Evolutionary conservation across 371 early-diverging fungal species (phyloP).

Genomic region (Apophysomyces ossiformis): DNA sequence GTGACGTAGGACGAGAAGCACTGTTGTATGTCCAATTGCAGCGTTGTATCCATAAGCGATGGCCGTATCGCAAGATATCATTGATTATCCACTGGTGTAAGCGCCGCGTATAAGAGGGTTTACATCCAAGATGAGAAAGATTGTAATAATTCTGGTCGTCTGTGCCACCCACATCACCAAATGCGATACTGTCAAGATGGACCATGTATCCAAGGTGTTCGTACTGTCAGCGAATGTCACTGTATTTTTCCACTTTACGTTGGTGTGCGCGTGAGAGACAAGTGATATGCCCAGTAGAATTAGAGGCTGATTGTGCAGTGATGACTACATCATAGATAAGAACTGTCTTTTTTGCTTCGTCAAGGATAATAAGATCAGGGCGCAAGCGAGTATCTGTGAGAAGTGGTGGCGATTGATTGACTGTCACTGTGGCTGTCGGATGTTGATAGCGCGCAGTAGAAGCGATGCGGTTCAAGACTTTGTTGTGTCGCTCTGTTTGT

Average conservation of each 20-base stretch:
- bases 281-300: background rate
- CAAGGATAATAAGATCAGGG: background rate
- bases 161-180: slow-evolving; percentile 1
- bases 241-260: slow-evolving; percentile 2
- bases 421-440: background rate
- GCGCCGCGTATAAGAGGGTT: background rate
- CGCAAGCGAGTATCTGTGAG: background rate
- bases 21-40: background rate
- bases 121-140: background rate
- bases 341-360: background rate
- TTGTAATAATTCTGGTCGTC: background rate
- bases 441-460: background rate
- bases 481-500: background rate
- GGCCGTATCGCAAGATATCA: background rate
- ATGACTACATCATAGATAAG: background rate
- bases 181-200: background rate
- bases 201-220: background rate
- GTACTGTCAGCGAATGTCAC: background rate
- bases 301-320: background rate
- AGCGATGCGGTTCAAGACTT: background rate
- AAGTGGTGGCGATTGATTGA: background rate
- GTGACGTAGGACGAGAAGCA: background rate
- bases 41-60: background rate
- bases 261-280: background rate
- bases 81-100: slow-evolving; percentile 2